Conservation (phyloP, 2,329 filamentous ascomycete species). For the Aspergillus phoenicis region DNA sequence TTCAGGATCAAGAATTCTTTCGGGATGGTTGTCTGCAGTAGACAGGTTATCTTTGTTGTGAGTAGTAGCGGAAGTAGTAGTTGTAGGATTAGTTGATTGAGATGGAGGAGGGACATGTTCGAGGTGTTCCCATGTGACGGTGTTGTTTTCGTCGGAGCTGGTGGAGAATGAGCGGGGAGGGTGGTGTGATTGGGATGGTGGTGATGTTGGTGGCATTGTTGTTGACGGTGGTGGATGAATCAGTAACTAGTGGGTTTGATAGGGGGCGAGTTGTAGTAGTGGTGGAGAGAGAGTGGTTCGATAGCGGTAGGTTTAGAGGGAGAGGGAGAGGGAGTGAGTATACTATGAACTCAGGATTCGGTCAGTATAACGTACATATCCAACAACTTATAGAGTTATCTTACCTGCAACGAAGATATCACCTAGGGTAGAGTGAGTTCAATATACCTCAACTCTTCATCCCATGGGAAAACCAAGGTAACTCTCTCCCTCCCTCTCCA, state of each 20-base stretch:
- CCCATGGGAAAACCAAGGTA: no score
- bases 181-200: not conserved
- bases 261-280: not conserved
- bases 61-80: not conserved
- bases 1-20: not conserved
- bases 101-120: not conserved
- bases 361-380: no score
- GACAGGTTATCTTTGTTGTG: not conserved
- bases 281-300: not conserved
- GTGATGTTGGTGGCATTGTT: not conserved
- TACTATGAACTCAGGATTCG: no score
- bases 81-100: not conserved
- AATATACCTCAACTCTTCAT: no score
- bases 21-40: not conserved
- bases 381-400: no score
- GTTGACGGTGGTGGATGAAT: not conserved
- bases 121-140: slow-evolving; percentile 19
- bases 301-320: not conserved
- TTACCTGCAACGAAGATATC: no score
- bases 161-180: not conserved
- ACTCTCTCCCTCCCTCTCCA: no score
- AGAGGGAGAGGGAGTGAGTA: not conserved
- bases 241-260: no score
- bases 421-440: no score
- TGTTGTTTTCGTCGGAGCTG: slow-evolving; percentile 12